Percentiles rank a stretch among this genome's conserved stretches.
Evolutionary conservation across 2,329 filamentous ascomycete species (phyloP).

Genomic region (Fusarium stilboides): DNA sequence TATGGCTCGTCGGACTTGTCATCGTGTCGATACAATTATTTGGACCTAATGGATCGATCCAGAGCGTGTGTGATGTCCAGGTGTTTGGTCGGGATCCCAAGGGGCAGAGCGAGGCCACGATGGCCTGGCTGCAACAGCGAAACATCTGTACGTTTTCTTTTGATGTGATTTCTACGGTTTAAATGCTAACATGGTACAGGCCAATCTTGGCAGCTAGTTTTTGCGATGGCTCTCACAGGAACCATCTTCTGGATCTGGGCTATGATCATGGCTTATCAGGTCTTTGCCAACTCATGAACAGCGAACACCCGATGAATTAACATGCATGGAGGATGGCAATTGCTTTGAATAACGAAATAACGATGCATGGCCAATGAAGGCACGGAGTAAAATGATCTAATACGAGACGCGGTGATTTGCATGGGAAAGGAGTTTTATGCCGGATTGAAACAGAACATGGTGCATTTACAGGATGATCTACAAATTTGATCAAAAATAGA

Average conservation of each 20-base stretch:
- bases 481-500: slow-evolving; percentile 3
- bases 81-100: slow-evolving; percentile 67
- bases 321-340: background rate
- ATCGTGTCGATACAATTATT: slow-evolving; percentile 75
- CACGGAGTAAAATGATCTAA: slow-evolving; percentile 35
- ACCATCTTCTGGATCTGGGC: slow-evolving; percentile 76
- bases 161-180: fast-evolving
- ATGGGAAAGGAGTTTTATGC: slow-evolving; percentile 33
- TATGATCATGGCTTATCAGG: slow-evolving; percentile 77
- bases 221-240: slow-evolving; percentile 74
- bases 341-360: slow-evolving; percentile 35
- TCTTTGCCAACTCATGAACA: slow-evolving; percentile 65
- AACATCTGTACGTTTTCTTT: slow-evolving; percentile 70
- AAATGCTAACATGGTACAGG: slow-evolving; percentile 56
- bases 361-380: slow-evolving; percentile 39
- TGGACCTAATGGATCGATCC: slow-evolving; percentile 72
- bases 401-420: slow-evolving; percentile 13
- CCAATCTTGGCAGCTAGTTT: slow-evolving; percentile 76
- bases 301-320: background rate
- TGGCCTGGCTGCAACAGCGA: slow-evolving; percentile 76
- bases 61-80: slow-evolving; percentile 70
- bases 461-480: slow-evolving; percentile 18
- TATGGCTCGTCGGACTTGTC: slow-evolving; percentile 78
- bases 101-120: slow-evolving; percentile 67
- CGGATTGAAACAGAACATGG: slow-evolving; percentile 17